phyloP scores from a whole-genome alignment of 1,284 basidiomycete genomes.

The Ceratorhiza oryzae-sativae region DNA sequence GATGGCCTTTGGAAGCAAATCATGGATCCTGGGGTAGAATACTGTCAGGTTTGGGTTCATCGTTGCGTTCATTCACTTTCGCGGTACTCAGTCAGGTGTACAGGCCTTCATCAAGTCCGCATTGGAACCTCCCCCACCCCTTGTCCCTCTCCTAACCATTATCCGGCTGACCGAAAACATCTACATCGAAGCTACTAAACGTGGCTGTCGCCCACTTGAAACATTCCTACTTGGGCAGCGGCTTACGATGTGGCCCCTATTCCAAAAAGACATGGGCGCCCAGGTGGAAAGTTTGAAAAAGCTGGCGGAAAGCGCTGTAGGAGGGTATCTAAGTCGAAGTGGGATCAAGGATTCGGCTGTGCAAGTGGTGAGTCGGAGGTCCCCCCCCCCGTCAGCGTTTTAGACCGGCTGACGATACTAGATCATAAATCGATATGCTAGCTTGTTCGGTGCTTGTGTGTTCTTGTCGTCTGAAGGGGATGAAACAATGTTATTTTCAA shows the following conservation, averaged over 20 bases:
- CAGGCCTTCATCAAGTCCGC: conserved; percentile 72
- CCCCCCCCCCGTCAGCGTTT: neutral
- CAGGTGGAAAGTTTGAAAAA: conserved; percentile 82
- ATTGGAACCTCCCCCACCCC: conserved; percentile 73
- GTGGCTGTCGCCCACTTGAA: conserved; percentile 79
- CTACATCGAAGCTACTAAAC: conserved; percentile 72
- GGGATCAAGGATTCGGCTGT: conserved; percentile 76
- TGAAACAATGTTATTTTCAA: conserved; percentile 93
- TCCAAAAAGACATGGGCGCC: conserved; percentile 86
- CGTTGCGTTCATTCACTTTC: neutral
- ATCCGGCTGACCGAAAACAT: conserved; percentile 86
- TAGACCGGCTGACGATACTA: conserved; percentile 38
- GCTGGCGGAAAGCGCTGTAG: conserved; percentile 70
- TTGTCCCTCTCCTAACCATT: conserved; percentile 81
- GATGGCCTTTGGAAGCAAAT: conserved; percentile 87
- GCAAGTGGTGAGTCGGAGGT: conserved; percentile 58
- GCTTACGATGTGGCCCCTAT: conserved; percentile 88
- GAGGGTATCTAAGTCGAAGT: conserved; percentile 69
- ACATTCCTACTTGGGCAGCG: conserved; percentile 79
- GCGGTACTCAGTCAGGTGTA: conserved; percentile 7
- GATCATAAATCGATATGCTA: conserved; percentile 71
- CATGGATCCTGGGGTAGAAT: conserved; percentile 86
- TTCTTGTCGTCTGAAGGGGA: conserved; percentile 81
- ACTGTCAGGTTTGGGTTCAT: conserved; percentile 66
- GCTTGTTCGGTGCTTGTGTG: conserved; percentile 80